Evolutionary conservation across 23 red algal species (phyloP).

Genomic region (Gracilaria vermiculophylla): DNA sequence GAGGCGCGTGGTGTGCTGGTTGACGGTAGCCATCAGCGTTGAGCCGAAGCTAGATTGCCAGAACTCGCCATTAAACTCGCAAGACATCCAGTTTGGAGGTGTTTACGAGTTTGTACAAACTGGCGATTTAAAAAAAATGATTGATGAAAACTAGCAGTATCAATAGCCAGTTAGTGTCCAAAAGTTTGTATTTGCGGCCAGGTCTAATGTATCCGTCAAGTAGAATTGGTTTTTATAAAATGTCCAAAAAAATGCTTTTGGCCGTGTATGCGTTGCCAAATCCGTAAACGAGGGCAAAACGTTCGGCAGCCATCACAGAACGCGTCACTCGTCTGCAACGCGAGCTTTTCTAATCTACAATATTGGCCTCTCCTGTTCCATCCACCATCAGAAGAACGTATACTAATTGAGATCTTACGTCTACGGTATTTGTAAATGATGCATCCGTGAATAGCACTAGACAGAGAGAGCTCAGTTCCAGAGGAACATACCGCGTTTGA

Average conservation of each 20-base stretch:
- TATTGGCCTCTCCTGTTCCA: background rate
- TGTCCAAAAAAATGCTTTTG: background rate
- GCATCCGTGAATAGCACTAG: slow-evolving; percentile 5
- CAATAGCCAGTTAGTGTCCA: no score
- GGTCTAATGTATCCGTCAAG: slow-evolving; percentile 30
- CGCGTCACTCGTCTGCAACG: slow-evolving; percentile 7
- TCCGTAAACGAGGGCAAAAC: background rate
- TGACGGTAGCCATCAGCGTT: no score
- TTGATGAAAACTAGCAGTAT: no score
- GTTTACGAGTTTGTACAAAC: no score
- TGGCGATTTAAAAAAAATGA: no score
- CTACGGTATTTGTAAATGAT: slow-evolving; percentile 12
- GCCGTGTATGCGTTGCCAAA: slow-evolving; percentile 44
- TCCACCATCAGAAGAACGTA: background rate
- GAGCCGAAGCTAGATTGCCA: no score
- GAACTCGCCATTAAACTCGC: no score
- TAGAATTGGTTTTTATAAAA: no score
- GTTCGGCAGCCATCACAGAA: slow-evolving; percentile 49
- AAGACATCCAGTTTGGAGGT: no score
- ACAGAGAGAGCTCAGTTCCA: background rate
- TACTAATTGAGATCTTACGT: background rate
- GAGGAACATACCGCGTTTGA: background rate
- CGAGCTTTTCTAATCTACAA: slow-evolving; percentile 19
- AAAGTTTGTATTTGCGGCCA: no score
- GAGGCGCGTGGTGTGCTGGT: no score